Evolutionary conservation across 768 basidiomycete genomes (phyloP).

Genomic region (Xanthoconium purpureum): DNA sequence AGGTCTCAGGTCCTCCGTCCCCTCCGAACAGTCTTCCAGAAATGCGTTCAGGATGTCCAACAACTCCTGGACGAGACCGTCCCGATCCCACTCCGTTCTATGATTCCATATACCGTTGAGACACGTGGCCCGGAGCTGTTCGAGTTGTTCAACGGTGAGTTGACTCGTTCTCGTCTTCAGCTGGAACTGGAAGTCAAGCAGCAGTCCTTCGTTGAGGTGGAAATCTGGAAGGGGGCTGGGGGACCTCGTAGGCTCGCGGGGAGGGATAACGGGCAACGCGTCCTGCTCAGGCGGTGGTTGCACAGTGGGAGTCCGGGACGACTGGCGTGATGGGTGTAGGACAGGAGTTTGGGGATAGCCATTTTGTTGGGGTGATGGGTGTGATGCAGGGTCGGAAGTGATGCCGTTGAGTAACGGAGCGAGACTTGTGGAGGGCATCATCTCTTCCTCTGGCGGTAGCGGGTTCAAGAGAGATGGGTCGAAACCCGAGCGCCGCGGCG

Average conservation of each 20-base stretch:
- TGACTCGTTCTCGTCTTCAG: conserved; percentile 53
- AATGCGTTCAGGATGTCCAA: conserved; percentile 57
- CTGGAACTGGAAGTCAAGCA: conserved; percentile 47
- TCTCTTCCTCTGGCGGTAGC: conserved; percentile 32
- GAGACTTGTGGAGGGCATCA: conserved; percentile 23
- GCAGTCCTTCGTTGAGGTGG: conserved; percentile 48
- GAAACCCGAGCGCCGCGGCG: conserved; percentile 42
- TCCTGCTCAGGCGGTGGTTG: conserved; percentile 15
- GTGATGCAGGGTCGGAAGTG: conserved; percentile 1
- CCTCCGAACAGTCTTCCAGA: conserved; percentile 54
- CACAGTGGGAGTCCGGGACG: conserved; percentile 6
- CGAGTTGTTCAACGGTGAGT: conserved; percentile 84
- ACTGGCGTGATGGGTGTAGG: not conserved
- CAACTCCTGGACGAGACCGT: conserved; percentile 58
- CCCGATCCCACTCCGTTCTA: conserved; percentile 80
- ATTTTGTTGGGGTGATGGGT: conserved; percentile 11
- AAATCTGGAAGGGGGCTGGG: conserved; percentile 81
- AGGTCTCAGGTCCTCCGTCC: conserved; percentile 5
- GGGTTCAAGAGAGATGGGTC: conserved; percentile 56
- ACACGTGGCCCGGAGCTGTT: conserved; percentile 86
- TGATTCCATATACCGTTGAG: conserved; percentile 81
- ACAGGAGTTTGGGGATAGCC: conserved; percentile 11
- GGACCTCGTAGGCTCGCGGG: conserved; percentile 48
- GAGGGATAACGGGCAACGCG: conserved; percentile 19
- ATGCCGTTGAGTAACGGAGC: conserved; percentile 26